phyloP scores from a whole-genome alignment of 2,329 filamentous ascomycete genomes.

The Botrytis aclada region DNA sequence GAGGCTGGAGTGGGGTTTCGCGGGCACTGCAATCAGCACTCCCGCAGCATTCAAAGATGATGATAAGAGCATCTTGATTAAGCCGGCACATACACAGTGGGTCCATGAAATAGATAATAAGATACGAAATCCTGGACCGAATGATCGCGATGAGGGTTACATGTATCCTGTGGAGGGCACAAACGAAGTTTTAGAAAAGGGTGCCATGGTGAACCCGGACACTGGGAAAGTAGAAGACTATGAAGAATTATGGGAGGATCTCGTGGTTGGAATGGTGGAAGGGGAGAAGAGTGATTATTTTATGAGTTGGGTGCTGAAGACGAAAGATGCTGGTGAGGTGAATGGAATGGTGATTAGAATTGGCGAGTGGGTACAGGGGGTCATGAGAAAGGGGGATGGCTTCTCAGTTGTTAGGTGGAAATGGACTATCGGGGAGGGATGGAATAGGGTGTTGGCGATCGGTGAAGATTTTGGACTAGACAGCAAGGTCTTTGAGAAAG shows the following conservation, averaged over 20 bases:
- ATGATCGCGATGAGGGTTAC: conserved; percentile 36
- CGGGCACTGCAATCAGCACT: conserved; percentile 24
- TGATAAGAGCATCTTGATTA: conserved; percentile 20
- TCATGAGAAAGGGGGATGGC: conserved; percentile 25
- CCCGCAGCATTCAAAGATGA: conserved; percentile 21
- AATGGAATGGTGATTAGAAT: conserved; percentile 29
- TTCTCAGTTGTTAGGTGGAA: conserved; percentile 26
- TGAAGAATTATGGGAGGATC: conserved; percentile 39
- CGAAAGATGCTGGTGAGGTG: conserved; percentile 11
- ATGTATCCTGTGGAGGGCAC: conserved; percentile 32
- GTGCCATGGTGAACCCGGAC: conserved; percentile 32
- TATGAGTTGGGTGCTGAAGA: conserved; percentile 28
- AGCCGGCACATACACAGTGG: conserved; percentile 33
- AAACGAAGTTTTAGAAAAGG: conserved; percentile 34
- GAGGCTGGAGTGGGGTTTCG: conserved; percentile 37
- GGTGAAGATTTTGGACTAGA: conserved; percentile 7
- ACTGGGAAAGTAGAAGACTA: conserved; percentile 35
- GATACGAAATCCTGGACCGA: conserved; percentile 22
- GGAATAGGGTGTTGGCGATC: conserved; percentile 19
- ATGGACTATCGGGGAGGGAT: conserved; percentile 22
- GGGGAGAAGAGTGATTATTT: conserved; percentile 15
- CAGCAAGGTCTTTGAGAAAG: conserved; percentile 11
- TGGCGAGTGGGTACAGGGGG: conserved; percentile 26
- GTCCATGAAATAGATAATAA: conserved; percentile 33
- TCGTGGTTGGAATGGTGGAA: conserved; percentile 19